phyloP scores from a whole-genome alignment of 352 stramenopile species.

The Thalassiosira oceanica region DNA sequence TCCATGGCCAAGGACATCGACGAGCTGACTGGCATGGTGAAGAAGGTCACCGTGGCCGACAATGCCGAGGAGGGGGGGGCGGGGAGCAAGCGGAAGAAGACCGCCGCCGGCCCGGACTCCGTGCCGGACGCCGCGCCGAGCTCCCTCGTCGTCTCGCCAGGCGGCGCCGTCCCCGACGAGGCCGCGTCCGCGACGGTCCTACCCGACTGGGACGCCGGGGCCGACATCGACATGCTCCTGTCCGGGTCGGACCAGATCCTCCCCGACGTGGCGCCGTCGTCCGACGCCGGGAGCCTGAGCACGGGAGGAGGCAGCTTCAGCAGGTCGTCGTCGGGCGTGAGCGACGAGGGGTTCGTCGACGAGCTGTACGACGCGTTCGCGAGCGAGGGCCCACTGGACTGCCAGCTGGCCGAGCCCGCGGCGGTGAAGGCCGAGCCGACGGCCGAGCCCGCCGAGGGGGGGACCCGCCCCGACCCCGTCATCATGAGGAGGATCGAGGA shows the following conservation, averaged over 20 bases:
- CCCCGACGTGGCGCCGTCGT: constrained; percentile 9
- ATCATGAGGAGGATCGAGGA: constrained; percentile 74
- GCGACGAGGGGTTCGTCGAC: constrained; percentile 68
- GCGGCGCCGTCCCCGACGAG: no score
- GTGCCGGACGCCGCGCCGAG: not conserved
- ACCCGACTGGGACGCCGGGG: constrained; percentile 22
- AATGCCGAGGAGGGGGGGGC: constrained; percentile 11
- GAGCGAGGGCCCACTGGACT: constrained; percentile 22
- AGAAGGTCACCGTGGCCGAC: constrained; percentile 62
- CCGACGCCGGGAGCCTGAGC: no score
- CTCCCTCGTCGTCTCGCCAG: no score
- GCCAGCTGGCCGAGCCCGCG: constrained; percentile 15
- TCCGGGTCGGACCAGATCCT: constrained; percentile 8
- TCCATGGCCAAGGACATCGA: constrained; percentile 79
- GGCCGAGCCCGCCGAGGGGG: not conserved
- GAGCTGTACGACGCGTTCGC: constrained; percentile 67
- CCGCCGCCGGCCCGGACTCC: not conserved
- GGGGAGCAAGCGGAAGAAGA: constrained; percentile 55
- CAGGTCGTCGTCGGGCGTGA: constrained; percentile 21
- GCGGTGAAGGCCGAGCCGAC: constrained; percentile 7
- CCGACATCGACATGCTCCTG: constrained; percentile 15
- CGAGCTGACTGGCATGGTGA: constrained; percentile 61
- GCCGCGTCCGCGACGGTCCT: not conserved
- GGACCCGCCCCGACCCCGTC: constrained; percentile 50
- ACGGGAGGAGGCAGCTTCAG: constrained; percentile 13